Percentiles rank a stretch among this genome's conserved stretches.
phyloP scores from a whole-genome alignment of 805 yeast species.

The Saturnispora ahearnii region DNA sequence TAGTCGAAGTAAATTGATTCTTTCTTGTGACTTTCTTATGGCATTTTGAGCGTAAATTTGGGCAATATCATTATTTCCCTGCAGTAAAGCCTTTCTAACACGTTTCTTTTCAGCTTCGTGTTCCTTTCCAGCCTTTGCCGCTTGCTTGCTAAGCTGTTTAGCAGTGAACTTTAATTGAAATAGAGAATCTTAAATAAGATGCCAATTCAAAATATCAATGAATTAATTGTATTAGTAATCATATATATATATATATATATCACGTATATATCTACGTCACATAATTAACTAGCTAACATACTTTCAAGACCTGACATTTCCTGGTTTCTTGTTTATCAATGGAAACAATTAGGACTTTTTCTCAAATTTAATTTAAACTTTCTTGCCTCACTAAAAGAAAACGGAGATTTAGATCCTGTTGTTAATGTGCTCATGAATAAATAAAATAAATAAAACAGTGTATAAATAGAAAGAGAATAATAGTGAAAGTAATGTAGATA shows the following conservation, averaged over 20 bases:
- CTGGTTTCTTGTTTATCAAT: neutral
- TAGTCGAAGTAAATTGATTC: conserved; percentile 68
- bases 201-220: neutral
- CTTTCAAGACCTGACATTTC: conserved; percentile 36
- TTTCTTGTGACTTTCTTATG: conserved; percentile 81
- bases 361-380: neutral
- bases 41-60: conserved; percentile 93
- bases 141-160: conserved; percentile 84
- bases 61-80: conserved; percentile 88
- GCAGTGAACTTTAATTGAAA: conserved; percentile 82
- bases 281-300: conserved; percentile 17
- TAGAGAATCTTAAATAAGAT: conserved; percentile 38
- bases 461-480: neutral
- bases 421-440: conserved; percentile 1
- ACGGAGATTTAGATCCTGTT: neutral
- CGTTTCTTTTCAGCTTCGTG: conserved; percentile 79
- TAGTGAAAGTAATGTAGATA: neutral
- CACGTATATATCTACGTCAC: too few species aligned
- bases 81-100: conserved; percentile 78
- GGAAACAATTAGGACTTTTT: too few species aligned
- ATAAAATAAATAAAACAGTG: neutral
- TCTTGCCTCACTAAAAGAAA: neutral
- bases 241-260: too few species aligned
- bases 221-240: conserved; percentile 10
- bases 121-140: conserved; percentile 84